A percentile compares a stretch with the other conserved stretches of the same genome.
phyloP scores from a whole-genome alignment of 176 grass and related monocot species.

The Triticum timopheevii region DNA sequence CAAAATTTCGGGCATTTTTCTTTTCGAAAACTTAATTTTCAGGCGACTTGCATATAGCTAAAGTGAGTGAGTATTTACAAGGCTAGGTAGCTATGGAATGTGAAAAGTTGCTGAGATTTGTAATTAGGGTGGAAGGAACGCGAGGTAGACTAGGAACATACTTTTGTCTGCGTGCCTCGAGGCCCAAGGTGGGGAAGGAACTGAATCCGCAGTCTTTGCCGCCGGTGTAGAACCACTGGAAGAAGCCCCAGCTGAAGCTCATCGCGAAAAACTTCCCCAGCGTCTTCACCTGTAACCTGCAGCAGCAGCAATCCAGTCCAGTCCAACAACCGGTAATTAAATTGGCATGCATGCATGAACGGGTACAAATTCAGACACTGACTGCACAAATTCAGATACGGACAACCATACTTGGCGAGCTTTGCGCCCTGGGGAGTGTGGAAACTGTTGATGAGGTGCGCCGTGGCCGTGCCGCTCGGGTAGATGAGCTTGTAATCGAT shows the following conservation, averaged over 20 bases:
- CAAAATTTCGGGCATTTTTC: too few species aligned
- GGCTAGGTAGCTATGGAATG: too few species aligned
- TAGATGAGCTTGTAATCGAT: constrained; percentile 83
- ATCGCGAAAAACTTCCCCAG: constrained; percentile 42
- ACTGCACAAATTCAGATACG: not conserved
- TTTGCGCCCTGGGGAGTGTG: constrained; percentile 73
- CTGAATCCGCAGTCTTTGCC: constrained; percentile 59
- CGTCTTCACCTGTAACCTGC: constrained; percentile 55
- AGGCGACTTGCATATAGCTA: too few species aligned
- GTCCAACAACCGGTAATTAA: not conserved
- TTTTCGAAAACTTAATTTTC: too few species aligned
- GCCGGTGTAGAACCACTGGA: constrained; percentile 80
- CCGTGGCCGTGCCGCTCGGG: constrained; percentile 78
- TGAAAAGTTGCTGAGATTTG: not conserved
- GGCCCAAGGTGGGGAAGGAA: constrained; percentile 51
- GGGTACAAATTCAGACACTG: not conserved
- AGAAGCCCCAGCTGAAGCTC: constrained; percentile 73
- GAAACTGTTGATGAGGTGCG: constrained; percentile 87
- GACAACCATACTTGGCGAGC: constrained; percentile 37
- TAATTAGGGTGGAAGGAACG: too few species aligned
- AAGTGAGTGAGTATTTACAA: too few species aligned
- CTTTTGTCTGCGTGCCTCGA: constrained; percentile 60
- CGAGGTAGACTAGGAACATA: not conserved
- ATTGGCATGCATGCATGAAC: not conserved
- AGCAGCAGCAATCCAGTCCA: not conserved